phyloP scores from a whole-genome alignment of 139 green algal species.

The Asterochloris erici region DNA sequence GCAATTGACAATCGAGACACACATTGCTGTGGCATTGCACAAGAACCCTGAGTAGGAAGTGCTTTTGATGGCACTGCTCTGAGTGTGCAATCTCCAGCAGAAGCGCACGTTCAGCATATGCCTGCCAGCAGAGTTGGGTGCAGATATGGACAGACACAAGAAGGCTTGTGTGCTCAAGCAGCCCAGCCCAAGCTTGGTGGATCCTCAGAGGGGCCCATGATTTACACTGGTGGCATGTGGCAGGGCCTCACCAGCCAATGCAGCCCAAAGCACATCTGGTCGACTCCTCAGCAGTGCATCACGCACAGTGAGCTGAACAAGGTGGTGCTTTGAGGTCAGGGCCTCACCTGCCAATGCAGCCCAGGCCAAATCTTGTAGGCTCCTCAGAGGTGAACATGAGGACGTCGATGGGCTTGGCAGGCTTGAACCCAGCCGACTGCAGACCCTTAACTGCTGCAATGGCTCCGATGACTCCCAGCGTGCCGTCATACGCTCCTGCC shows the following conservation, averaged over 20 bases:
- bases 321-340: not conserved
- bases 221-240: not conserved
- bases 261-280: not conserved
- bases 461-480: slow-evolving; percentile 85
- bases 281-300: too few relatives aligned
- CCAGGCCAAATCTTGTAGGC: slow-evolving; percentile 89
- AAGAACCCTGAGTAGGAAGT: too few relatives aligned
- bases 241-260: not conserved
- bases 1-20: too few relatives aligned
- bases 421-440: slow-evolving; percentile 69
- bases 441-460: slow-evolving; percentile 84
- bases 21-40: too few relatives aligned
- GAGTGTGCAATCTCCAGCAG: too few relatives aligned
- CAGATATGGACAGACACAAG: too few relatives aligned
- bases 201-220: too few relatives aligned
- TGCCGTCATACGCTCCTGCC: slow-evolving; percentile 89
- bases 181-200: too few relatives aligned
- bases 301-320: not conserved
- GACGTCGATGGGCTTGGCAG: slow-evolving; percentile 71
- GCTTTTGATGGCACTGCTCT: too few relatives aligned
- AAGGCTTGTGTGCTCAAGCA: too few relatives aligned
- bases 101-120: too few relatives aligned
- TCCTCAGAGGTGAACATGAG: slow-evolving; percentile 98
- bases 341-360: slow-evolving; percentile 73
- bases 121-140: too few relatives aligned